Conservation (phyloP, 2,329 filamentous ascomycete species). For the Passalora sequoiae region DNA sequence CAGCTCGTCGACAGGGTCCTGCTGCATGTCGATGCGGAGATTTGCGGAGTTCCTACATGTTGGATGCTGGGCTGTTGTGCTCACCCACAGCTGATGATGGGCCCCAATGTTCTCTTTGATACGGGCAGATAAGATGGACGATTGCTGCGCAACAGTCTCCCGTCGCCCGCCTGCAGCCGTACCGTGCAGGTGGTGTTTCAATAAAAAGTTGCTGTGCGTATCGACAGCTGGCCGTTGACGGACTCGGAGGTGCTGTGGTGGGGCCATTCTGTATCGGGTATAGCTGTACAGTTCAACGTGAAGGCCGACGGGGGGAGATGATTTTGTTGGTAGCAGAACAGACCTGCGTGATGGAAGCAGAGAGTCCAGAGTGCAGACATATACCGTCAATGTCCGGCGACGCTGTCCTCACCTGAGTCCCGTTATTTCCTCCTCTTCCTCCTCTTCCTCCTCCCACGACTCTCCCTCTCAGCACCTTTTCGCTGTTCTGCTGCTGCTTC, state of each 20-base stretch:
- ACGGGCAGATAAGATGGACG: neutral
- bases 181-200: too few relatives aligned
- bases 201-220: conserved; percentile 1
- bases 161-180: too few relatives aligned
- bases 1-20: conserved; percentile 10
- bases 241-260: conserved; percentile 10
- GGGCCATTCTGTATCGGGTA: conserved; percentile 13
- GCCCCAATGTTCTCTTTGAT: too few relatives aligned
- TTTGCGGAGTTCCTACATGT: conserved; percentile 14
- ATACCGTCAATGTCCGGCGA: neutral
- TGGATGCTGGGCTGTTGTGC: conserved; percentile 12
- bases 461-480: neutral
- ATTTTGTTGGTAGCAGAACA: too few relatives aligned
- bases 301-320: conserved; percentile 18
- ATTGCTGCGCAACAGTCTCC: neutral
- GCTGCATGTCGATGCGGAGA: conserved; percentile 19
- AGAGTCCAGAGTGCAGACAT: conserved; percentile 8
- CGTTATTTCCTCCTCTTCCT: neutral
- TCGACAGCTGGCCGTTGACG: too few relatives aligned
- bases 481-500: neutral
- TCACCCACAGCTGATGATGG: conserved; percentile 20
- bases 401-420: neutral
- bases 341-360: too few relatives aligned
- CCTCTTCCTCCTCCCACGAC: neutral
- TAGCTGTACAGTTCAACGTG: conserved; percentile 17